A percentile compares a stretch with the other conserved stretches of the same genome.
These are phyloP conservation scores for Nannizzia gypsea DNA, from an alignment of 2,329 filamentous ascomycete genomes.

Conservation along the genomic window DNA sequence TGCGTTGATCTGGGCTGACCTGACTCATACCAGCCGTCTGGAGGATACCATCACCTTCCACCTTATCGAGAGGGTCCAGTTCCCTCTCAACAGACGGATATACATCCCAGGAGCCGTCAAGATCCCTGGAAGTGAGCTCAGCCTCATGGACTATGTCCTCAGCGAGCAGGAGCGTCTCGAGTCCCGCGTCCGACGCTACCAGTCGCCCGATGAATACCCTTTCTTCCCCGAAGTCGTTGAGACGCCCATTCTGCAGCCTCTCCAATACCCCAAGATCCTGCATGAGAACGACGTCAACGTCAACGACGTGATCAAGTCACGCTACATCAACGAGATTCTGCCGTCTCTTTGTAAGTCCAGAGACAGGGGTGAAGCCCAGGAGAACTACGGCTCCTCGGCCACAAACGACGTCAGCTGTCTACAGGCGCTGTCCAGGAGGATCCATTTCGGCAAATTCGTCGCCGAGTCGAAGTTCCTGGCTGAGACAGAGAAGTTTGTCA, in stretches of 20 bases:
- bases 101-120: conserved; percentile 70
- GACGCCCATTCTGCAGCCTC: conserved; percentile 69
- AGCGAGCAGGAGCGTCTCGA: conserved; percentile 81
- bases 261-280: conserved; percentile 79
- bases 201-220: conserved; percentile 92
- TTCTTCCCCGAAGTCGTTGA: conserved; percentile 82
- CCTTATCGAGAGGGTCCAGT: conserved; percentile 95
- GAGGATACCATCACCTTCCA: conserved; percentile 98
- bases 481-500: conserved; percentile 68
- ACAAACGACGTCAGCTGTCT: conserved; percentile 83
- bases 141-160: conserved; percentile 90
- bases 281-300: conserved; percentile 83
- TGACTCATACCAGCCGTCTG: conserved; percentile 53
- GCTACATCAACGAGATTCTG: conserved; percentile 73
- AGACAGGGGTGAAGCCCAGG: conserved; percentile 72
- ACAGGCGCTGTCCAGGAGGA: conserved; percentile 77
- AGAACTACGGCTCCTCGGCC: conserved; percentile 90
- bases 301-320: conserved; percentile 72
- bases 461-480: conserved; percentile 89
- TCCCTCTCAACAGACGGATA: conserved; percentile 79
- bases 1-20: not conserved
- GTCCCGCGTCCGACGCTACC: conserved; percentile 84
- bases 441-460: conserved; percentile 98
- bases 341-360: conserved; percentile 69
- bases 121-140: conserved; percentile 60